Base-by-base conservation (phyloP, 805 yeast species). In the Saccharomyces kudriavzevii region DNA sequence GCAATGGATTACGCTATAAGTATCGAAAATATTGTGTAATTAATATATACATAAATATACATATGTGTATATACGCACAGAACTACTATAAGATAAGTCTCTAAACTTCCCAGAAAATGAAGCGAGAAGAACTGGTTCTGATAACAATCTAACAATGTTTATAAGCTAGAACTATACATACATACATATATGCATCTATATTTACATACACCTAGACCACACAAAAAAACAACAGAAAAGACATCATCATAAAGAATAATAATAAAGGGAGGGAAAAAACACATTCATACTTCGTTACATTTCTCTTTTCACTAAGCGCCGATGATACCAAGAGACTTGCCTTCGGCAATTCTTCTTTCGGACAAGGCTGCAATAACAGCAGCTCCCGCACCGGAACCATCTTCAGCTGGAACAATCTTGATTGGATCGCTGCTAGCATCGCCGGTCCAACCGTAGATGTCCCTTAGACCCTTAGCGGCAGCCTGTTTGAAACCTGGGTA, bases 381-480 rank as follows among this genome's bases (percentile, higher is more conserved):
- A 53, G 99, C 99, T 69, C 99, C 99, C 49, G 89, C 97, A 76
- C 98, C 98, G 40, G 94, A 86, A 64, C 99, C 99, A 75, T 94
- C 99, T 75, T 92, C 97, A 60, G 99, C 98, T 54, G 95, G 87
- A 45, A 85, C 88, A 61, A 91, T 83, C 59, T 78, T 74, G 66
- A 94, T 84, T 59, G 98, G 98, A 70, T 89, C 89, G 46, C 71
- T 69, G 49, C 72, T 70, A 49, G 69, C 68, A 56, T 67, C 72
- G 40, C 73, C 68, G 31, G 61, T 58, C 97, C 97, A 92, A 60
- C 77, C 92, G 67, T 89, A 88, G 63, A 92, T 89, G 68, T 90
- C 97, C 72, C 84, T 83, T 69, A 92, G 79, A 54, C 88, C 97
- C 67, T 79, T 78, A 49, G 95, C 95, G 35, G 96, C 96, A 68